Base-by-base conservation (phyloP, 169 alveolate genomes). In the Cryptosporidium ryanae region DNA sequence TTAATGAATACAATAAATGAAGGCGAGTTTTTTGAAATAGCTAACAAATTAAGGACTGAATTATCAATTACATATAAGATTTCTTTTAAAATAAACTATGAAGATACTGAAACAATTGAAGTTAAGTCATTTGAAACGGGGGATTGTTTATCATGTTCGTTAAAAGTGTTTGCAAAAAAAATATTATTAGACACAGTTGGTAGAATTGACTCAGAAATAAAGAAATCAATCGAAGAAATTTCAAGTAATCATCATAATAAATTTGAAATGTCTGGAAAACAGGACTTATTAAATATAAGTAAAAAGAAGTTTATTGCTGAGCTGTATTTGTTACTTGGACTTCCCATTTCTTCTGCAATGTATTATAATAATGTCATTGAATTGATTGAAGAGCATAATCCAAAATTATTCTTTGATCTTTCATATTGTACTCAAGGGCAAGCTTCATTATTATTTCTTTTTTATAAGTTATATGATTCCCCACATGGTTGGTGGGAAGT, bases 401-500 rank as follows among this genome's bases (percentile, higher is more conserved):
- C 70, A 59, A 48, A 76, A 15, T 34, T 32, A n/a, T 12, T 18
- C 5, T 55, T 17, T 71, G 49, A 59, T 5, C 27, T 76, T 29
- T 67, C 76, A 25, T 48, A 21, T 34, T 76, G 76, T 21, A 27
- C 59, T 25, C 66, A 76, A 59, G 87, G 87, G 1, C 87, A 76
- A 48, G 59, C 71, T 44, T 2, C 68, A 7, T 5, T 61, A 38
- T 27, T 76, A 38, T 76, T 38, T 34, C 8, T 32, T n/a, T 76
- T 25, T 50, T 76, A 76, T 38, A n/a, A 21, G 15, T 15, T 57
- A 18, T 55, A 67, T 6, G 64, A 76, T 10, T 29, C 38, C 12
- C 27, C 87, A 1, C 17, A 44, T 0, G 87, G 63, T 17, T 76
- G 87, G 87, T 76, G 87, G 87, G 76, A 76, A 21, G 87, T 61